A percentile compares a stretch with the other conserved stretches of the same genome.
Conservation (phyloP, 2,329 filamentous ascomycete genomes). For the Claviceps citrina region DNA sequence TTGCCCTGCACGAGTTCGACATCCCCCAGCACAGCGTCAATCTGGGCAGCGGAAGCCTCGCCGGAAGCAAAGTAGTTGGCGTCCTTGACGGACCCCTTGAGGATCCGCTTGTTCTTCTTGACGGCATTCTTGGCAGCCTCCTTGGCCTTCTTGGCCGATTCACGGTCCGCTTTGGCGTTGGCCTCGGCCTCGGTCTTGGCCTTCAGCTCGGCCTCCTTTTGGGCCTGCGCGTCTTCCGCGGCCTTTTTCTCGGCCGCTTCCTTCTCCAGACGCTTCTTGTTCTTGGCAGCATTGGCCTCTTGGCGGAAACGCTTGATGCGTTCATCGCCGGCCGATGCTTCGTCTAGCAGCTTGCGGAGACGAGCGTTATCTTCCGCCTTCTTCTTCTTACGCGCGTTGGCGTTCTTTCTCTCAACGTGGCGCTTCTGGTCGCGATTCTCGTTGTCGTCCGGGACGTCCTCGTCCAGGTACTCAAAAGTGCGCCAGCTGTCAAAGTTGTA, state of each 20-base stretch:
- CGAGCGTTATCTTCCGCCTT: constrained; percentile 95
- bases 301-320: constrained; percentile 96
- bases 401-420: constrained; percentile 95
- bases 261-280: constrained; percentile 81
- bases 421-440: constrained; percentile 99
- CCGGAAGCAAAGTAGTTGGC: constrained; percentile 82
- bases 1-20: constrained; percentile 77
- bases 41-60: constrained; percentile 56
- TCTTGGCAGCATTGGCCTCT: constrained; percentile 82
- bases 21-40: constrained; percentile 71
- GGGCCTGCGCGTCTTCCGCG: constrained; percentile 68
- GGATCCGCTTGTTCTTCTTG: constrained; percentile 99
- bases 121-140: constrained; percentile 96
- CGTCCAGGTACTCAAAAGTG: constrained; percentile 93
- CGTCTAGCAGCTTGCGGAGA: constrained; percentile 78
- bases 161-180: constrained; percentile 68
- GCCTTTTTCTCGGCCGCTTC: constrained; percentile 83
- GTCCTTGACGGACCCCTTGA: constrained; percentile 88
- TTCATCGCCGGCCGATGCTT: constrained; percentile 70
- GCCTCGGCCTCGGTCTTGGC: constrained; percentile 73
- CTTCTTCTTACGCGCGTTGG: constrained; percentile 95
- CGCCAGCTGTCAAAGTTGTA: constrained; percentile 99
- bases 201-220: constrained; percentile 71
- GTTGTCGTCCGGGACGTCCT: constrained; percentile 97
- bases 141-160: constrained; percentile 86